A percentile compares a stretch with the other conserved stretches of the same genome.
These are phyloP conservation scores for Plasmodium fragile DNA, from an alignment of 169 alveolate species.

Conservation along the genomic window DNA sequence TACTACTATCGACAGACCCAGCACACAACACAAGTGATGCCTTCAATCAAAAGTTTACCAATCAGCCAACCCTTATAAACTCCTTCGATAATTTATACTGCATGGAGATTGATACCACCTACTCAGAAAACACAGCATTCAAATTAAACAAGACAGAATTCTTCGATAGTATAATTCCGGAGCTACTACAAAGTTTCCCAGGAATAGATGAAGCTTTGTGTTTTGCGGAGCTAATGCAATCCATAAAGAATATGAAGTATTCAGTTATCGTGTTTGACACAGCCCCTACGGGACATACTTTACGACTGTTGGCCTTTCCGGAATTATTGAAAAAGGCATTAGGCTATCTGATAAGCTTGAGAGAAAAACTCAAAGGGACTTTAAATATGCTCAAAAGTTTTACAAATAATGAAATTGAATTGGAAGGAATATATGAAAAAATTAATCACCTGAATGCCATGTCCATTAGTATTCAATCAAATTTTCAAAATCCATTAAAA, in stretches of 20 bases:
- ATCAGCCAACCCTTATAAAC: constrained; percentile 94
- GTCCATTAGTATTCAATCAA: constrained; percentile 86
- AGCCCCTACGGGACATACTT: constrained; percentile 99
- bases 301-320: constrained; percentile 97
- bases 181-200: constrained; percentile 95
- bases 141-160: constrained; percentile 80
- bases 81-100: constrained; percentile 96
- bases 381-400: constrained; percentile 70
- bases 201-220: constrained; percentile 99
- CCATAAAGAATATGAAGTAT: constrained; percentile 94
- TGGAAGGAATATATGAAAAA: constrained; percentile 83
- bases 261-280: constrained; percentile 98
- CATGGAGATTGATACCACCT: constrained; percentile 95
- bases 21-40: constrained; percentile 99
- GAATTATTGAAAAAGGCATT: constrained; percentile 95
- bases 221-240: constrained; percentile 96
- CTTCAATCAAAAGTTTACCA: constrained; percentile 95
- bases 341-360: constrained; percentile 91
- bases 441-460: constrained; percentile 87
- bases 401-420: constrained; percentile 54
- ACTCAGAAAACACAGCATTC: constrained; percentile 84
- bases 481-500: constrained; percentile 87
- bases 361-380: constrained; percentile 82
- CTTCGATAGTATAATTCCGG: constrained; percentile 88
- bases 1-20: constrained; percentile 99